Percentiles rank a stretch among this genome's conserved stretches.
Evolutionary conservation across 169 alveolate species (phyloP).

Genomic region (Toxoplasma gondii): DNA sequence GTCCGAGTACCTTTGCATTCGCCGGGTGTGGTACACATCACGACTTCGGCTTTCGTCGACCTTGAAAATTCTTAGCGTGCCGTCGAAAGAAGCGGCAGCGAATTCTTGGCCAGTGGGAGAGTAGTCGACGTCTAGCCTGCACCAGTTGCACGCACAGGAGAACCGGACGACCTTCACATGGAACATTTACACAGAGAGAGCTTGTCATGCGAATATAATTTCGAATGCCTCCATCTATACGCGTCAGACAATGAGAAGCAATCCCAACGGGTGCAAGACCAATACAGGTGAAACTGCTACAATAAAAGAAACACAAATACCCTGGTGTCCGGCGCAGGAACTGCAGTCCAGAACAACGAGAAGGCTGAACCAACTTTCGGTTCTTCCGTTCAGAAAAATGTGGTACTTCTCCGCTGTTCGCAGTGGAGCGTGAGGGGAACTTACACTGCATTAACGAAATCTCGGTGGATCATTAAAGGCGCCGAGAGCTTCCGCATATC

Average conservation of each 20-base stretch:
- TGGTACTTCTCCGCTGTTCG: too few species aligned
- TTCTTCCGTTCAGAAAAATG: too few species aligned
- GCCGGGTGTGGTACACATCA: slow-evolving; percentile 96
- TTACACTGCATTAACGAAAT: slow-evolving; percentile 90
- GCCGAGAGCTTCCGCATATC: slow-evolving; percentile 95
- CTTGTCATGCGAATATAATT: too few species aligned
- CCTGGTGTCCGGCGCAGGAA: too few species aligned
- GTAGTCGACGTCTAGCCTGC: slow-evolving; percentile 91
- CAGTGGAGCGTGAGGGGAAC: not conserved
- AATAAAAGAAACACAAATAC: too few species aligned
- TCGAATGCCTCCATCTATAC: too few species aligned
- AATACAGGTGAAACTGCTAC: too few species aligned
- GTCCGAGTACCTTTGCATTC: slow-evolving; percentile 91
- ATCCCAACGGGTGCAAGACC: too few species aligned
- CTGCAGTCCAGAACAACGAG: too few species aligned
- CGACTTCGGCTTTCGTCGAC: slow-evolving; percentile 91
- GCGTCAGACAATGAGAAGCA: too few species aligned
- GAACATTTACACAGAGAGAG: not conserved
- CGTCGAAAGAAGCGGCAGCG: slow-evolving; percentile 97
- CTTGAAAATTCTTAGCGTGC: slow-evolving; percentile 94
- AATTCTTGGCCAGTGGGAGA: slow-evolving; percentile 97
- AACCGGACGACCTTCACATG: not conserved
- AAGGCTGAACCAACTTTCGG: too few species aligned
- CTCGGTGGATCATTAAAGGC: slow-evolving; percentile 95
- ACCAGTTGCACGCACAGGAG: not conserved